Percentiles rank a stretch among this genome's conserved stretches.
These are phyloP conservation scores for Nicotiana noctiflora DNA, from an alignment of 257 asterid genomes.

Conservation along the genomic window DNA sequence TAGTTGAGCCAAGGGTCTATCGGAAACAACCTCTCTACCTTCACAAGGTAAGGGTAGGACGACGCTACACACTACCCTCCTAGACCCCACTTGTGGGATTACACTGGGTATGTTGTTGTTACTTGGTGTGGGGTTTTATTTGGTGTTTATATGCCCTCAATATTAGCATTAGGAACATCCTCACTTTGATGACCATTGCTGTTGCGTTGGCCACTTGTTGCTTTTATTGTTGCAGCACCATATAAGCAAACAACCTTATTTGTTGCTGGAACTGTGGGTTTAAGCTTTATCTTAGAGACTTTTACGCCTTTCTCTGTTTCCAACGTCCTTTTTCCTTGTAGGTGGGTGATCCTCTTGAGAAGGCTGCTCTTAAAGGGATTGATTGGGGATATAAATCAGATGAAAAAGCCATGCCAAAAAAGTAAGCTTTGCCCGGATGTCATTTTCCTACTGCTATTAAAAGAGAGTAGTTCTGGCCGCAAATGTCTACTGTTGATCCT, in stretches of 20 bases:
- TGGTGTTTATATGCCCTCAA: background rate
- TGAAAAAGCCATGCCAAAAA: constrained; percentile 92
- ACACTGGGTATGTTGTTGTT: no score
- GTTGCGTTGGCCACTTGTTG: background rate
- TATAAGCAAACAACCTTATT: background rate
- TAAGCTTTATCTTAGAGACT: background rate
- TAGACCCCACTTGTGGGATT: no score
- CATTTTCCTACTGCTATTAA: background rate
- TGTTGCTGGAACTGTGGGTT: background rate
- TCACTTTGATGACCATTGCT: background rate
- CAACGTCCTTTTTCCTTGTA: constrained; percentile 27
- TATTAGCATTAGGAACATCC: background rate
- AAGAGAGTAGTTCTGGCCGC: background rate
- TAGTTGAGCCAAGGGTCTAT: no score
- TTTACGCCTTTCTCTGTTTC: background rate
- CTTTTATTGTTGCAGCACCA: background rate
- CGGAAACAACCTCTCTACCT: no score
- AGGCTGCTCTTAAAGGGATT: constrained; percentile 95
- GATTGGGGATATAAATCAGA: constrained; percentile 94
- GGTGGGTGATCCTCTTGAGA: constrained; percentile 99
- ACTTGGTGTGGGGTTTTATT: background rate
- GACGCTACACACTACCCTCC: no score
- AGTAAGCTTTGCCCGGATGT: constrained; percentile 37
- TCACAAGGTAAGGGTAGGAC: no score
- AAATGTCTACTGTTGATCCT: background rate